Conservation (phyloP, 2,329 filamentous ascomycete genomes). For the Microdochium bolleyi region DNA sequence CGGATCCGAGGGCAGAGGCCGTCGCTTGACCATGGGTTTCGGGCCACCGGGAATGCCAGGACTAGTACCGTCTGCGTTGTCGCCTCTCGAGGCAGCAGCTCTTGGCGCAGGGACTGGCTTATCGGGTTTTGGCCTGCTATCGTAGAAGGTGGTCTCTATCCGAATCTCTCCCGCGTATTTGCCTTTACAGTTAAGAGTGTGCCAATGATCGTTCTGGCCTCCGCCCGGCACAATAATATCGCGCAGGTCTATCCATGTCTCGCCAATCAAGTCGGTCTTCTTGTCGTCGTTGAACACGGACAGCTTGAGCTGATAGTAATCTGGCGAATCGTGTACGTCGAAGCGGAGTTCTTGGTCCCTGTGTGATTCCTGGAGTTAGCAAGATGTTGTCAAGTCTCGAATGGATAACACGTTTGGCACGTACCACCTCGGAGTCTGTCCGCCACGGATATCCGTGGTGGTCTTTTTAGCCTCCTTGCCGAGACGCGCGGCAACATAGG, state of each 20-base stretch:
- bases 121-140: slow-evolving; percentile 74
- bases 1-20: slow-evolving; percentile 77
- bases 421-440: slow-evolving; percentile 93
- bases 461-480: slow-evolving; percentile 99
- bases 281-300: slow-evolving; percentile 98
- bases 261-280: slow-evolving; percentile 92
- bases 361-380: slow-evolving; percentile 11
- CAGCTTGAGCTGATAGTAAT: slow-evolving; percentile 92
- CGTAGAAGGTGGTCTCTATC: slow-evolving; percentile 95
- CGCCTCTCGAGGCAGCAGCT: slow-evolving; percentile 24
- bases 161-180: slow-evolving; percentile 95
- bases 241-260: slow-evolving; percentile 80
- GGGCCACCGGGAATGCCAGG: slow-evolving; percentile 9
- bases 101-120: slow-evolving; percentile 53
- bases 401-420: no score
- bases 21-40: slow-evolving; percentile 64
- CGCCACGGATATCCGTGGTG: slow-evolving; percentile 83
- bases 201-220: slow-evolving; percentile 92
- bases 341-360: slow-evolving; percentile 99
- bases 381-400: no score
- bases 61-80: slow-evolving; percentile 14
- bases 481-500: slow-evolving; percentile 87
- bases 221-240: slow-evolving; percentile 77
- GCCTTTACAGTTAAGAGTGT: slow-evolving; percentile 75
- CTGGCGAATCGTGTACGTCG: slow-evolving; percentile 88